Evolutionary conservation across 2,329 filamentous ascomycete species (phyloP).

Genomic region (Ophiostoma angusticollis): DNA sequence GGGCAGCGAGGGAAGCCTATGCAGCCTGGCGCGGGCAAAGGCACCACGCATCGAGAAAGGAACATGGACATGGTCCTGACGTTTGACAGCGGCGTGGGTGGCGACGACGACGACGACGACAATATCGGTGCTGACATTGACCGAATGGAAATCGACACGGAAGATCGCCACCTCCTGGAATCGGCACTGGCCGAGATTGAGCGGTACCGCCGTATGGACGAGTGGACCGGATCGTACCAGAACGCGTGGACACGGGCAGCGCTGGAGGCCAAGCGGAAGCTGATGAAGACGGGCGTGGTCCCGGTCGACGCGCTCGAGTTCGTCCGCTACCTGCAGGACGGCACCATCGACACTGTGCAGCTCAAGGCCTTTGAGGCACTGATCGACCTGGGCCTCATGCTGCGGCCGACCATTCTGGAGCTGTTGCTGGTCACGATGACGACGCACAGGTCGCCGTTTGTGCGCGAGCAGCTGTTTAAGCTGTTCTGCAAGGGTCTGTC

Average conservation of each 20-base stretch:
- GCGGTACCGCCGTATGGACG: conserved; percentile 52
- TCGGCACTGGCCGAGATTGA: conserved; percentile 51
- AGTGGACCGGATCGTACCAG: conserved; percentile 55
- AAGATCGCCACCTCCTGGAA: conserved; percentile 31
- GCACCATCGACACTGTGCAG: conserved; percentile 48
- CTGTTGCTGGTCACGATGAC: conserved; percentile 46
- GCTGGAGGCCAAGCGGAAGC: conserved; percentile 44
- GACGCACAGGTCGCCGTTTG: conserved; percentile 50
- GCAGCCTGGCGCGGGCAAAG: conserved; percentile 6
- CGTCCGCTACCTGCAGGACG: conserved; percentile 52
- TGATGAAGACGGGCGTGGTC: conserved; percentile 54
- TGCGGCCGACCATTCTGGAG: conserved; percentile 40
- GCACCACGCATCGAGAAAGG: not conserved
- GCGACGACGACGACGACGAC: conserved; percentile 17
- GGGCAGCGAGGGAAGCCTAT: too few species aligned
- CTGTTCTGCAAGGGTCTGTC: conserved; percentile 47
- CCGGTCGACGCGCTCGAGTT: conserved; percentile 41
- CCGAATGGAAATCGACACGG: conserved; percentile 26
- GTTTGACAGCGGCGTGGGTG: conserved; percentile 20
- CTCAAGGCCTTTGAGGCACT: conserved; percentile 54
- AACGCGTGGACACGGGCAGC: conserved; percentile 54
- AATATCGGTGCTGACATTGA: conserved; percentile 27
- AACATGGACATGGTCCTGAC: conserved; percentile 21
- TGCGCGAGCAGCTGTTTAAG: conserved; percentile 47
- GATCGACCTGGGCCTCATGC: conserved; percentile 48